A percentile compares a stretch with the other conserved stretches of the same genome.
Evolutionary conservation across 1,284 basidiomycete genomes (phyloP).

Genomic region (Irpex sp.): DNA sequence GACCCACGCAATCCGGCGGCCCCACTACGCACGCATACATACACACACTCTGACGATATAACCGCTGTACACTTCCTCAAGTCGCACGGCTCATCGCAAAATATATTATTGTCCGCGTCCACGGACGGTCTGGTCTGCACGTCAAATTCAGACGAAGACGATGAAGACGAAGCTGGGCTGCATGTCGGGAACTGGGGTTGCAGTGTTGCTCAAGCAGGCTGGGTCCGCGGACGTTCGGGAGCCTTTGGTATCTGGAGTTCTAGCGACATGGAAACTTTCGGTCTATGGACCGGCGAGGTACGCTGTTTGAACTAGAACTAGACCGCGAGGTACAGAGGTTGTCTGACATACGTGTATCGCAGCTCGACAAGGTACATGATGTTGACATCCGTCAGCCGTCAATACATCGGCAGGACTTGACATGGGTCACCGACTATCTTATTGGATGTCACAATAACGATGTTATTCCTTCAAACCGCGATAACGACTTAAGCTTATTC

Average conservation of each 20-base stretch:
- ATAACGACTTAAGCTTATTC: conserved; percentile 32
- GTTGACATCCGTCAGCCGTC: conserved; percentile 34
- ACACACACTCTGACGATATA: conserved; percentile 78
- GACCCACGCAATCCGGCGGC: conserved; percentile 49
- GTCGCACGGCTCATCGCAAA: conserved; percentile 18
- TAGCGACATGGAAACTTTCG: conserved; percentile 85
- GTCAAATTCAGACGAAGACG: conserved; percentile 61
- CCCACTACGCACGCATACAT: conserved; percentile 49
- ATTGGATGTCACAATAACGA: conserved; percentile 31
- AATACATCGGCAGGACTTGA: conserved; percentile 30
- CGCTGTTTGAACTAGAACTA: conserved; percentile 5
- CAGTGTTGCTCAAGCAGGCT: conserved; percentile 71
- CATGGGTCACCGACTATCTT: conserved; percentile 39
- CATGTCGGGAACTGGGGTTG: conserved; percentile 74
- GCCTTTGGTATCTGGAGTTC: conserved; percentile 57
- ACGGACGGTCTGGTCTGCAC: conserved; percentile 70
- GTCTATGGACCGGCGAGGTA: conserved; percentile 71
- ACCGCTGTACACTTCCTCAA: conserved; percentile 58
- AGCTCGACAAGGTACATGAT: conserved; percentile 31
- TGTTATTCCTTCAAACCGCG: conserved; percentile 19
- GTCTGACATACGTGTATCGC: background rate
- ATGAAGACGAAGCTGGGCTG: conserved; percentile 73
- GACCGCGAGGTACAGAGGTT: background rate
- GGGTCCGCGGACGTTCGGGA: conserved; percentile 39
- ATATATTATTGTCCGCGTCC: conserved; percentile 61